These are phyloP conservation scores for Botryotinia convoluta DNA, from an alignment of 2,329 filamentous ascomycete genomes.

Conservation along the genomic window DNA sequence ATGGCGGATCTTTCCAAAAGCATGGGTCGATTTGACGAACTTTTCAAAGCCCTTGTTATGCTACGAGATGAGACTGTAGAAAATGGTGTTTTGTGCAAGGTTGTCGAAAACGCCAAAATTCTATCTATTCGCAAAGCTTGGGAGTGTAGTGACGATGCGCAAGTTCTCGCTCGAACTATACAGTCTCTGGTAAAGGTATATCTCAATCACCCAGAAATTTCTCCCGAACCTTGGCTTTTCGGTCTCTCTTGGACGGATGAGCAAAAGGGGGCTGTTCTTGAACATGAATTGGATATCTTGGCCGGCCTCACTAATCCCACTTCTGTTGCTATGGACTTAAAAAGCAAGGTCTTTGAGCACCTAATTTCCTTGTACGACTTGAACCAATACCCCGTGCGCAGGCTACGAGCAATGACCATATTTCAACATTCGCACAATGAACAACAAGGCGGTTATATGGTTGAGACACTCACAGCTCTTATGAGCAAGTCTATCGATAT, in stretches of 20 bases:
- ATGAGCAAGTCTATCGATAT: slow-evolving; percentile 19
- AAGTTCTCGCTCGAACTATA: slow-evolving; percentile 57
- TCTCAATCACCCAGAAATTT: slow-evolving; percentile 56
- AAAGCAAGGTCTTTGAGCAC: slow-evolving; percentile 28
- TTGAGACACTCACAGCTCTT: slow-evolving; percentile 24
- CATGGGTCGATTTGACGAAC: slow-evolving; percentile 53
- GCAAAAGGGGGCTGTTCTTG: slow-evolving; percentile 57
- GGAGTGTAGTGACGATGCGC: slow-evolving; percentile 49
- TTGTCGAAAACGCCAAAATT: slow-evolving; percentile 50
- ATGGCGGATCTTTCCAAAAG: slow-evolving; percentile 60
- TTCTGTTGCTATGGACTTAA: slow-evolving; percentile 22
- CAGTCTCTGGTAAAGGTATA: slow-evolving; percentile 59
- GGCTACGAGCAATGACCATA: slow-evolving; percentile 33
- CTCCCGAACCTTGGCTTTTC: slow-evolving; percentile 43
- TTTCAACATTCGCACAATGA: slow-evolving; percentile 24
- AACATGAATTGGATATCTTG: slow-evolving; percentile 55
- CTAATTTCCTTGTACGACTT: slow-evolving; percentile 34
- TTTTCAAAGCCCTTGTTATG: slow-evolving; percentile 55
- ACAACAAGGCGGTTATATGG: slow-evolving; percentile 18
- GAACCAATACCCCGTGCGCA: slow-evolving; percentile 35
- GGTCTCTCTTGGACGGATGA: slow-evolving; percentile 42
- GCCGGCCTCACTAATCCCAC: slow-evolving; percentile 27
- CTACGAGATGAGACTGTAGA: slow-evolving; percentile 62
- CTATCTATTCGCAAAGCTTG: slow-evolving; percentile 54
- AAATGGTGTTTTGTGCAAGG: slow-evolving; percentile 52